phyloP scores from a whole-genome alignment of 2,329 filamentous ascomycete species.

The Colletotrichum aenigma region DNA sequence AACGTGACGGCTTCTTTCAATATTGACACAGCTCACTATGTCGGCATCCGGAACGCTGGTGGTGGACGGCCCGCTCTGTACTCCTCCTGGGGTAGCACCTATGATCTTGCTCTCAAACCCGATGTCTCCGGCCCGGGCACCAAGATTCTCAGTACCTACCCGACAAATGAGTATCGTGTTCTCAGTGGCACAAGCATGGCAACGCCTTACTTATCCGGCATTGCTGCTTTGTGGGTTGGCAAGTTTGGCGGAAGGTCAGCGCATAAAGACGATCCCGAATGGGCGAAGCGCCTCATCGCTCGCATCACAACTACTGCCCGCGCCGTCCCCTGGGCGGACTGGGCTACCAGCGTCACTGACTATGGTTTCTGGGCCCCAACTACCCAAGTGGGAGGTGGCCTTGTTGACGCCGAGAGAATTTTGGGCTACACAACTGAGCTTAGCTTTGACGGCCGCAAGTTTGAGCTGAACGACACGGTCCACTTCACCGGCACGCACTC shows the following conservation, averaged over 20 bases:
- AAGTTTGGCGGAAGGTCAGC: conserved; percentile 32
- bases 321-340: neutral
- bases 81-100: conserved; percentile 46
- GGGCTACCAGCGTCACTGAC: neutral
- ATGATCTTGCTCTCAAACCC: conserved; percentile 1
- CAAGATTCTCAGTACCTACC: conserved; percentile 2
- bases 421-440: conserved; percentile 42
- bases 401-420: conserved; percentile 49
- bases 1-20: conserved; percentile 42
- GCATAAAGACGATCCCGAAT: conserved; percentile 27
- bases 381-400: conserved; percentile 47
- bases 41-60: neutral
- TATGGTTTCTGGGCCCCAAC: neutral
- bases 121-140: neutral
- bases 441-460: conserved; percentile 37
- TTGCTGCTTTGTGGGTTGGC: neutral
- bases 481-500: conserved; percentile 40
- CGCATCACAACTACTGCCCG: neutral
- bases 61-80: conserved; percentile 27
- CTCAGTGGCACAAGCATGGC: conserved; percentile 1
- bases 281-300: neutral
- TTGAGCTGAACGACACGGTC: conserved; percentile 53
- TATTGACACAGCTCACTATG: neutral
- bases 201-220: neutral
- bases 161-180: neutral